Evolutionary conservation across 148 eudicot genomes (phyloP).

Genomic region (Dysphania ambrosioides): DNA sequence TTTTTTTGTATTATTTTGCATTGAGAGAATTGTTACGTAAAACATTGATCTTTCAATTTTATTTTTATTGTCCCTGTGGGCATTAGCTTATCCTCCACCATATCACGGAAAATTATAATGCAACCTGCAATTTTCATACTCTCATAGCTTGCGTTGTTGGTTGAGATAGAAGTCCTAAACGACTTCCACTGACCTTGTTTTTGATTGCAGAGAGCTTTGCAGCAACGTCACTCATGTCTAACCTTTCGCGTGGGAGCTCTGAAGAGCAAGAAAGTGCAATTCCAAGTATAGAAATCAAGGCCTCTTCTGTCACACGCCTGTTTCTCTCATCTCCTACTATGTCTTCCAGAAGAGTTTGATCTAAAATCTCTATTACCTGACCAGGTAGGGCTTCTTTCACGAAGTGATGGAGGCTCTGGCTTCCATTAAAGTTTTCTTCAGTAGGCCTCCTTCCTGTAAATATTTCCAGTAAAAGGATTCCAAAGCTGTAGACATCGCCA

Average conservation of each 20-base stretch:
- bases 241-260: slow-evolving; percentile 10
- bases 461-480: slow-evolving; percentile 29
- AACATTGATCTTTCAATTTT: not conserved
- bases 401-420: slow-evolving; percentile 20
- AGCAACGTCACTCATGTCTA: slow-evolving; percentile 10
- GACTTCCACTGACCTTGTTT: slow-evolving; percentile 20
- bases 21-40: not conserved
- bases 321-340: not conserved
- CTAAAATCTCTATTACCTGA: slow-evolving; percentile 12
- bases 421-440: slow-evolving; percentile 10
- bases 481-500: slow-evolving; percentile 31
- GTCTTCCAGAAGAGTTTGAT: slow-evolving; percentile 6
- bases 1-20: not conserved
- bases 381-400: slow-evolving; percentile 18
- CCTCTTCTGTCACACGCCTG: not conserved
- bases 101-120: no score
- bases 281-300: slow-evolving; percentile 16
- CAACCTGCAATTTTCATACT: not conserved
- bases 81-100: no score
- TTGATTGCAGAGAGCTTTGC: slow-evolving; percentile 14
- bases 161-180: no score
- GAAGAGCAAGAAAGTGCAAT: slow-evolving; percentile 20
- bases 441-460: slow-evolving; percentile 14
- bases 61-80: no score
- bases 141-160: no score